Evolutionary conservation across 1,284 basidiomycete genomes (phyloP), one percentile per base, ranked within the genome.

Genomic region (Leccinum subrobustum): DNA sequence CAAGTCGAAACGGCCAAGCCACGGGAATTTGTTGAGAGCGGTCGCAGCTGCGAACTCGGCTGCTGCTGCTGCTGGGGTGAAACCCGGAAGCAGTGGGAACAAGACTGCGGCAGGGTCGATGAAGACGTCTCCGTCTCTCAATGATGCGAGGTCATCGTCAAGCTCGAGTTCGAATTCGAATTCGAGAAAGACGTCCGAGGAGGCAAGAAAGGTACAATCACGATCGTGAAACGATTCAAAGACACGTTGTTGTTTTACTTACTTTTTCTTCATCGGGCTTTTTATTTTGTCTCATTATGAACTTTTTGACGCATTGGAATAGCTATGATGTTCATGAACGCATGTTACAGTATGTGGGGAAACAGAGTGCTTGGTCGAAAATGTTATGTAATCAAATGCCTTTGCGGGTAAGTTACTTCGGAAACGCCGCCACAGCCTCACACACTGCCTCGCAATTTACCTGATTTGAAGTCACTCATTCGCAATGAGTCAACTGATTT

Each of bases 21-120:
- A 76, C 44, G 83, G 81, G 2, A 78, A 85, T 62, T 68, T 83
- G 56, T 67, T 91, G 60, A 75, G 88, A 18, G 83, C 80, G 2
- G 79, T 88, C 29, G 89, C 89, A 3, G 87, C 86, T 27, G 83
- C 83, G 8, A 91, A 90, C 63, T 76, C 76, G 27, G 82, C 79
- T 1, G 67, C 79, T 4, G 67, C 31, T 4, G 67, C 31, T 1
- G 57, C 64, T 54, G 64, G 65, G 35, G 25, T 63, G 58, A 65
- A 66, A 58, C 57, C 73, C 60, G 61, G 70, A 25, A 64, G 56
- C 16, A 56, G 20, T 11, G 44, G 35, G 4, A 33, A 52, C 29
- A 70, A 60, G 50, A 20, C 18, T 44, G 56, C 37, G 16, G n/a
- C 63, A 48, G 57, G 47, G n/a, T 50, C 60, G 18, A 44, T 3